Conservation (phyloP, 257 asterid species). For the Lycium ferocissimum region DNA sequence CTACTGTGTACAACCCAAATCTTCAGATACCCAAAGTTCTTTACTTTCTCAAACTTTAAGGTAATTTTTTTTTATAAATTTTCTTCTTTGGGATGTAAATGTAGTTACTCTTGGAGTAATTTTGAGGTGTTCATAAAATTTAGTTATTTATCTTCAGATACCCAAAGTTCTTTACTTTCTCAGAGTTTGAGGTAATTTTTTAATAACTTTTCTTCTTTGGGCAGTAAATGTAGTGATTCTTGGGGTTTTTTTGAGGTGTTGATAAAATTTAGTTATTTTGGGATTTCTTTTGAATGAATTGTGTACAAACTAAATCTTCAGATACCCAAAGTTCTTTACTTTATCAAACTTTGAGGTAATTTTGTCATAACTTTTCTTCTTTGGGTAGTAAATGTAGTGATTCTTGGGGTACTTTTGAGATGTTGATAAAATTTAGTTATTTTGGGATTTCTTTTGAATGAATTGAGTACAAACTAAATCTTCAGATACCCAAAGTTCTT, state of each 20-base stretch:
- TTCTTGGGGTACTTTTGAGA: background rate
- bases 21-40: constrained; percentile 37
- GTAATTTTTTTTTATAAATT: constrained; percentile 32
- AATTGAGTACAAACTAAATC: constrained; percentile 28
- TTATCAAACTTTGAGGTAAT: constrained; percentile 9
- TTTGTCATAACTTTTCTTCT: background rate
- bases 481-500: constrained; percentile 8
- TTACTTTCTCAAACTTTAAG: constrained; percentile 49
- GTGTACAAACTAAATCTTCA: constrained; percentile 30
- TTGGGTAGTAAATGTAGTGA: background rate
- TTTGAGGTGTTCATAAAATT: constrained; percentile 1
- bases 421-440: constrained; percentile 46
- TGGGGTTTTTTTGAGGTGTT: background rate
- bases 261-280: constrained; percentile 49
- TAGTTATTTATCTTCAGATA: constrained; percentile 20
- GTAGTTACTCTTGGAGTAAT: background rate
- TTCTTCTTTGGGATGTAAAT: background rate
- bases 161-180: constrained; percentile 43
- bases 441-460: constrained; percentile 19
- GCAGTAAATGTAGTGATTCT: background rate
- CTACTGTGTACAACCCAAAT: constrained; percentile 28
- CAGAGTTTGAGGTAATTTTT: constrained; percentile 50
- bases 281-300: background rate
- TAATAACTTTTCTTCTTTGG: background rate
- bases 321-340: background rate